These are phyloP conservation scores for Arabis hirsuta DNA, from an alignment of 345 rosid genomes.

Conservation along the genomic window DNA sequence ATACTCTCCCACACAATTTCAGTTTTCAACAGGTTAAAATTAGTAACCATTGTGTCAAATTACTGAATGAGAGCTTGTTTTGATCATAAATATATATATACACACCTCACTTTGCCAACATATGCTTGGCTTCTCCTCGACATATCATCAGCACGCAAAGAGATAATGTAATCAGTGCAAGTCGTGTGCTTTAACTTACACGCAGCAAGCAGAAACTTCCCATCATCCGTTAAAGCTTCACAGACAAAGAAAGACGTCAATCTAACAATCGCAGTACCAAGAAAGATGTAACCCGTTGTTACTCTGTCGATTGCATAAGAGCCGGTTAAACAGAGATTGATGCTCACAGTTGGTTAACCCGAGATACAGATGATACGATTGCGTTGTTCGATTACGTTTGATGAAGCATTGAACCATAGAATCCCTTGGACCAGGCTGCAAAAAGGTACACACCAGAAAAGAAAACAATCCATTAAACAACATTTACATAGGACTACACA, in stretches of 20 bases:
- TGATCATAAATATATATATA: background rate
- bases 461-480: background rate
- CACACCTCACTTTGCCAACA: conserved; percentile 82
- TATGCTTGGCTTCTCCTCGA: conserved; percentile 75
- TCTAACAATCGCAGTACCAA: background rate
- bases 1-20: background rate
- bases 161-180: conserved; percentile 82
- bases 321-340: background rate
- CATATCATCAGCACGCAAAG: conserved; percentile 68
- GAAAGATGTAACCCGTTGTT: background rate
- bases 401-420: conserved; percentile 66
- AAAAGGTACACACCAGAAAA: conserved; percentile 10
- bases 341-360: conserved; percentile 66
- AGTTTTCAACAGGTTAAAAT: background rate
- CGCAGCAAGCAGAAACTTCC: conserved; percentile 89
- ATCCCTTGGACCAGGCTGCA: conserved; percentile 84
- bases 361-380: conserved; percentile 65
- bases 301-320: background rate
- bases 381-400: conserved; percentile 58
- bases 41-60: background rate
- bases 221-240: conserved; percentile 82
- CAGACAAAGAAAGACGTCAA: conserved; percentile 11
- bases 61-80: background rate
- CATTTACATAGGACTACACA: background rate
- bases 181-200: conserved; percentile 72